Conservation (phyloP, 192 early-diverging fungal genomes). For the Thoreauomyces humboldtii region DNA sequence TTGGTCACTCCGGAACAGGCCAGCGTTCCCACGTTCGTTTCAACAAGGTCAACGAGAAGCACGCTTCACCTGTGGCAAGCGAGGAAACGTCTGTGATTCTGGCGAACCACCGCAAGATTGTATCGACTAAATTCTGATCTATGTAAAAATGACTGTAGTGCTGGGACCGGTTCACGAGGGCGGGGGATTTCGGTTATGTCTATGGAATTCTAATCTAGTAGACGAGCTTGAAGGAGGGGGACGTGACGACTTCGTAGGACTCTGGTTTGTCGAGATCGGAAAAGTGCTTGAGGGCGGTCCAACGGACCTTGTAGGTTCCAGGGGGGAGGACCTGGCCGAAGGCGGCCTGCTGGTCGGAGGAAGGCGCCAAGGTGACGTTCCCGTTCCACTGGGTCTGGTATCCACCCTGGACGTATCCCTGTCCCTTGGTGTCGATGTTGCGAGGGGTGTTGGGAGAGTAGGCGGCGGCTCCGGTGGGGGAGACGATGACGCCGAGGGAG, state of each 20-base stretch:
- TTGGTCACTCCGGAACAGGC: too few species aligned
- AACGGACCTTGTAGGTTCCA: conserved; percentile 32
- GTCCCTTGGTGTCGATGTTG: not conserved
- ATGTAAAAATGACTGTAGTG: too few species aligned
- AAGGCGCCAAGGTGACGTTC: not conserved
- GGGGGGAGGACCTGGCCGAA: conserved; percentile 8
- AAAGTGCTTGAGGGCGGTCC: conserved; percentile 33
- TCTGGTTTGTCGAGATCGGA: conserved; percentile 1
- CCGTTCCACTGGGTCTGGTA: conserved; percentile 19
- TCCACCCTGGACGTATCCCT: not conserved
- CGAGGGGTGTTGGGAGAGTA: not conserved
- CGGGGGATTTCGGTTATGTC: too few species aligned
- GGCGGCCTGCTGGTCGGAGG: not conserved
- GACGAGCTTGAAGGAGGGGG: conserved; percentile 14
- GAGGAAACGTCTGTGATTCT: too few species aligned
- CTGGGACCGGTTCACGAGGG: too few species aligned
- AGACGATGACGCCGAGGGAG: conserved; percentile 2
- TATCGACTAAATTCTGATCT: too few species aligned
- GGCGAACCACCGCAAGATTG: too few species aligned
- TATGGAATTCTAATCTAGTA: conserved; percentile 24
- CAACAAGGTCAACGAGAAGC: too few species aligned
- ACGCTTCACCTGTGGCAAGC: too few species aligned
- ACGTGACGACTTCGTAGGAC: conserved; percentile 1
- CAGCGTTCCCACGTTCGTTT: too few species aligned
- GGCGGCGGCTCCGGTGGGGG: not conserved